Base-by-base conservation (phyloP, 2,329 filamentous ascomycete species). In the Cadophora gregata region DNA sequence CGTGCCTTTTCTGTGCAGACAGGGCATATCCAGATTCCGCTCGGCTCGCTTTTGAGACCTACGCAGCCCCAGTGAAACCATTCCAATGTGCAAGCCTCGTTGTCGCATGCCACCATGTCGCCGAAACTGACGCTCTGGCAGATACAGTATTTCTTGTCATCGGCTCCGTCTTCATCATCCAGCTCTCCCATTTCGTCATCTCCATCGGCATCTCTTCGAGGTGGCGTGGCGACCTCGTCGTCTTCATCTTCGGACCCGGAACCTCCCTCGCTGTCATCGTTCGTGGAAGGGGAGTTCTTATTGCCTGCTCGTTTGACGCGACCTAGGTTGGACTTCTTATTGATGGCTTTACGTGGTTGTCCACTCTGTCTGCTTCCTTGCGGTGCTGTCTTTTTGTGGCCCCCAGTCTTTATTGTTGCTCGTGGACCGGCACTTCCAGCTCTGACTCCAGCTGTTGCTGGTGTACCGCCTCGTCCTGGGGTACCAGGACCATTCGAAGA, bases 21-120 rank as follows among this genome's bases (percentile, higher is more conserved):
- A 2, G 88, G 88, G 72, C 88, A 91, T 75, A 86, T 90, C 88
- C 88, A 91, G 27, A 83, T 88, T 36, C 88, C 88, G 64, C 86
- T 86, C 8, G 88, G 88, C 76, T 90, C 88, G 73, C 85, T 89
- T 78, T 88, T 90, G 36, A 91, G 82, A 24, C 88, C 87, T 59
- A 91, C 88, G 73, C 88, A 91, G 51, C 83, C 88, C 90, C 92
- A 96, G 80, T 96, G 92, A 78, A 96, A 96, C 92, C 92, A 96
- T 80, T 96, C 92, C 75, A 87, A 92, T 56, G 89, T 88, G 79
- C 92, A 96, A 71, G 89, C 85, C 66, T 91, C 88, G 78, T 95
- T 95, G 81, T 96, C 92, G 80, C 92, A 96, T 33, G 91, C 92
- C 70, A 96, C 92, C 92, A 96, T 96, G 75, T 95, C 90, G 68